These are phyloP conservation scores for Dillenia turbinata DNA, from an alignment of 164 flowering plant species.

Conservation along the genomic window DNA sequence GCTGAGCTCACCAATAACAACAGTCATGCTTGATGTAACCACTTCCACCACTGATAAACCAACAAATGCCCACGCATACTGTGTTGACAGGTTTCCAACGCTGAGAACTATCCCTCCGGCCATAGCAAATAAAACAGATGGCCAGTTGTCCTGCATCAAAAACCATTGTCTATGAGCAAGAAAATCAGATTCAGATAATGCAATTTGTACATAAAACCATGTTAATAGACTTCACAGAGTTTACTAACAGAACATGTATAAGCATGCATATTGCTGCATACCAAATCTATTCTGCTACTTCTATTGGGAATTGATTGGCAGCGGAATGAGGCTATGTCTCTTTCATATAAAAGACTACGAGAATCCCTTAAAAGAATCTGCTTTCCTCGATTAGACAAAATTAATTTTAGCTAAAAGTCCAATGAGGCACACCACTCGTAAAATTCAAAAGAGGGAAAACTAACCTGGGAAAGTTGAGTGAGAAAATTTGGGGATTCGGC, in stretches of 20 bases:
- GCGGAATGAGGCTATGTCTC: no score
- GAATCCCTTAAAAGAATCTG: no score
- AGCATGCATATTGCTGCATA: no score
- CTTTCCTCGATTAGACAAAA: no score
- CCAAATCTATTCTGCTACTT: no score
- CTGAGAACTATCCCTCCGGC: conserved; percentile 76
- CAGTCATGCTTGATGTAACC: conserved; percentile 65
- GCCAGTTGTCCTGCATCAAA: conserved; percentile 71
- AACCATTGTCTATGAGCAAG: not conserved
- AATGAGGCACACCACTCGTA: no score
- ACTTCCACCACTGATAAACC: conserved; percentile 84
- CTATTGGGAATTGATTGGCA: not conserved
- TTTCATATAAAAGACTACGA: no score
- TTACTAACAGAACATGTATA: no score
- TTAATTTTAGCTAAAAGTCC: no score
- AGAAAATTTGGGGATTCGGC: conserved; percentile 58
- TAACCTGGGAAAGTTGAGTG: conserved; percentile 66
- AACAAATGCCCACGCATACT: conserved; percentile 87
- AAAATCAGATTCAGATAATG: conserved; percentile 5
- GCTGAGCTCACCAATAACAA: conserved; percentile 58
- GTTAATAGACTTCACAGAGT: not conserved
- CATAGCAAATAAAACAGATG: conserved; percentile 75
- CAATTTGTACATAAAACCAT: not conserved
- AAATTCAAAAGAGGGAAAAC: not conserved
- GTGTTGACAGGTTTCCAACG: conserved; percentile 71